Base-by-base conservation (phyloP, 108 stramenopile species). In the Pseudonitzschia multiseries region DNA sequence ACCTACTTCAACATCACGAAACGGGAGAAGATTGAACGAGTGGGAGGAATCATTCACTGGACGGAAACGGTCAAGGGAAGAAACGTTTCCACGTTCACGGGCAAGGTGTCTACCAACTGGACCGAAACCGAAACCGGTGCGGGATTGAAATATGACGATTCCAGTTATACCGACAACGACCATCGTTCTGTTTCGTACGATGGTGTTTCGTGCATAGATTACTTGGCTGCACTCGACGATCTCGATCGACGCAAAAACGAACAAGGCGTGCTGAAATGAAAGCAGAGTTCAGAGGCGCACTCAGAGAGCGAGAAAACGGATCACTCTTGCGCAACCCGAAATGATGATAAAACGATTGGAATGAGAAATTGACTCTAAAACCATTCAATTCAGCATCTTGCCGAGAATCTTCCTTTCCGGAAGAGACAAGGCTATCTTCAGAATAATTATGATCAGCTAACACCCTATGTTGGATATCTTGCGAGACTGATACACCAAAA, bases 131-230 rank as follows among this genome's bases (percentile, higher is more conserved):
- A 36, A 5, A 36, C 36, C 36, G 46, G 46, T 48, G 13, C 8
- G 42, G 27, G 12, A 5, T 28, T 43, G 63, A 64, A 64, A 32
- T 1, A 3, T 18, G 46, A 8, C 64, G 40, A 42, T 65, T 22
- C 44, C 65, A 65, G 0, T 65, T 8, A 9, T 65, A 65, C n/a
- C 29, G 27, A n/a, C 17, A 68, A 48, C 6, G 24, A 51, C 50
- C 27, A 6, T 20, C 12, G 33, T 62, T 14, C 0, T 33, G 6
- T 9, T 17, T 13, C 32, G 13, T 67, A 67, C 21, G 65, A 46
- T 20, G 65, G 65, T 24, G 22, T 67, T 13, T 67, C 65, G 15
- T 67, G 65, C 42, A 4, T 3, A 20, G 65, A 67, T 67, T 67
- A 67, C 22, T 31, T 67, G 22, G 46, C 43, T n/a, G 42, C 27